A percentile compares a stretch with the other conserved stretches of the same genome.
phyloP scores from a whole-genome alignment of 305 asterid species.

The Petunia hybrid region DNA sequence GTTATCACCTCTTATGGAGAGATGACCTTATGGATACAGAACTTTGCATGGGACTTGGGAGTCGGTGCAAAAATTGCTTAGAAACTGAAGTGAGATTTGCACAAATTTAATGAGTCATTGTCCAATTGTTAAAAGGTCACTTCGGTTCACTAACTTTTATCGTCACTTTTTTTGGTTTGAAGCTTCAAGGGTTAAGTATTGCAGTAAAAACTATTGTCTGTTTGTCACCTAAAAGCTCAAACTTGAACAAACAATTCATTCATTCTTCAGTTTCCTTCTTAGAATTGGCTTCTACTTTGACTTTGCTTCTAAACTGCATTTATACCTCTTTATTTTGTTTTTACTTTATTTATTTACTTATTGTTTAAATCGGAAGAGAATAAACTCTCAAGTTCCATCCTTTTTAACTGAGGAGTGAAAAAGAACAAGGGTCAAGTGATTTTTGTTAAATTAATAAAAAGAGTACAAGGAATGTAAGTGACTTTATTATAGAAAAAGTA shows the following conservation, averaged over 20 bases:
- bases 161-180: neutral
- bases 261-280: neutral
- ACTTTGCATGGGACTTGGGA: neutral
- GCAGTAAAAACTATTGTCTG: conserved; percentile 6
- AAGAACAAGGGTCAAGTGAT: too few species aligned
- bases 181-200: neutral
- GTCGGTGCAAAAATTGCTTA: neutral
- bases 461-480: too few species aligned
- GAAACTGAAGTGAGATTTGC: neutral
- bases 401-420: too few species aligned
- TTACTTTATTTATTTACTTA: too few species aligned
- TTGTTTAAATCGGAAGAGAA: too few species aligned
- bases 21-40: too few species aligned
- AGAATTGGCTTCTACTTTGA: neutral
- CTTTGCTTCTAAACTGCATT: conserved; percentile 5
- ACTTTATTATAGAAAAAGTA: too few species aligned
- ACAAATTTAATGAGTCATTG: conserved; percentile 5
- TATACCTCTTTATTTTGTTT: neutral
- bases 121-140: neutral
- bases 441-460: too few species aligned
- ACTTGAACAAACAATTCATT: conserved; percentile 14
- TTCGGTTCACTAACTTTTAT: conserved; percentile 10
- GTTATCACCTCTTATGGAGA: neutral
- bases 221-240: conserved; percentile 16
- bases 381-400: too few species aligned